Conservation (phyloP, 2,329 filamentous ascomycete species). For the Aspergillus neoniger region DNA sequence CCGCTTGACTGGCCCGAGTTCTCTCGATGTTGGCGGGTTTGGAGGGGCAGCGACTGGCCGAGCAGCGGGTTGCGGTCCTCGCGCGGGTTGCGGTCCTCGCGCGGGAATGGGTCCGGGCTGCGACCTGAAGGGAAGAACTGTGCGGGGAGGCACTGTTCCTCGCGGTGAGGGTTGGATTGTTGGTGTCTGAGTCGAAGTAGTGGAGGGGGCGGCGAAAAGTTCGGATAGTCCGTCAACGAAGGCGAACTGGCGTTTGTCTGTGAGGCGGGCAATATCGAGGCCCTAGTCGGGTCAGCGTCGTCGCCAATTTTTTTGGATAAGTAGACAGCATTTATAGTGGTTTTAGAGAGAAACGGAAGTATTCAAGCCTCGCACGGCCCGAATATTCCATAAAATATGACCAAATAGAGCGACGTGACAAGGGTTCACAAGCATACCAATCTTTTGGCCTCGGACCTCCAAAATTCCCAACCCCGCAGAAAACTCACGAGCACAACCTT, state of each 20-base stretch:
- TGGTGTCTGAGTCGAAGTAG: conserved; percentile 17
- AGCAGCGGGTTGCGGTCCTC: conserved; percentile 20
- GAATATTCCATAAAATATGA: background rate
- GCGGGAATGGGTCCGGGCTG: conserved; percentile 26
- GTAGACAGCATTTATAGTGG: background rate
- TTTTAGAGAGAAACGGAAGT: too few relatives aligned
- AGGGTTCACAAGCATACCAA: conserved; percentile 53
- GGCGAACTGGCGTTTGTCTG: conserved; percentile 61
- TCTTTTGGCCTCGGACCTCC: conserved; percentile 69
- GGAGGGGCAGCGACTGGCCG: conserved; percentile 10
- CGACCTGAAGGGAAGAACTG: conserved; percentile 31
- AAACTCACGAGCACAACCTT: conserved; percentile 80
- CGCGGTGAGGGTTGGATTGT: conserved; percentile 14
- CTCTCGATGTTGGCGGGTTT: conserved; percentile 18
- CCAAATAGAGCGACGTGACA: background rate
- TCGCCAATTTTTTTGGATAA: background rate
- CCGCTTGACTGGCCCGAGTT: conserved; percentile 27
- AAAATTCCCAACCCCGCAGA: conserved; percentile 75
- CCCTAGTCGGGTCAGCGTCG: conserved; percentile 51
- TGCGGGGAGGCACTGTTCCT: conserved; percentile 22
- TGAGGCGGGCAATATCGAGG: conserved; percentile 66
- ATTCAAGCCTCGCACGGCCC: background rate
- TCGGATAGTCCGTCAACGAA: conserved; percentile 75
- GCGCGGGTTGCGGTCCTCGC: conserved; percentile 25
- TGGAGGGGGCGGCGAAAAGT: conserved; percentile 49